Conservation (phyloP, 257 asterid genomes). For the Plectranthus barbatus region DNA sequence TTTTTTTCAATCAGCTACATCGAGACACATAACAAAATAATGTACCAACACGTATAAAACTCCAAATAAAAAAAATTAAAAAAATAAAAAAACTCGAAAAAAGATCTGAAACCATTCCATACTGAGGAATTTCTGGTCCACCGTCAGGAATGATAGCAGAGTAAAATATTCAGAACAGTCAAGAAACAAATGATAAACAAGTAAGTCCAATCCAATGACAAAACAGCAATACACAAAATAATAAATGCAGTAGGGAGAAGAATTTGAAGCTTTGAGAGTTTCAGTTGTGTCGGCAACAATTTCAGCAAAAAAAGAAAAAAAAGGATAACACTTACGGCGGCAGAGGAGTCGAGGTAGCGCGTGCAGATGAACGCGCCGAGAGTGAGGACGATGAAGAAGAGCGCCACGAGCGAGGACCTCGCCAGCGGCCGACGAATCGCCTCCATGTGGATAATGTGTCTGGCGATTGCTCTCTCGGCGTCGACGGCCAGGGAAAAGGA, state of each 20-base stretch:
- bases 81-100: too few relatives aligned
- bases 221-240: background rate
- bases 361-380: conserved; percentile 70
- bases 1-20: background rate
- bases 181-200: too few relatives aligned
- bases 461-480: background rate
- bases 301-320: background rate
- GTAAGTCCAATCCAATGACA: background rate
- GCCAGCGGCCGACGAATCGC: conserved; percentile 41
- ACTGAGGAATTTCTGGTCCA: too few relatives aligned
- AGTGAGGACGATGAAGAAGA: conserved; percentile 36
- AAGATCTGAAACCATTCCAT: too few relatives aligned
- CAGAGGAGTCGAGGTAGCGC: conserved; percentile 55
- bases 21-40: background rate
- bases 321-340: conserved; percentile 32
- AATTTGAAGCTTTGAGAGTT: conserved; percentile 17
- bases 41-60: background rate
- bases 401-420: conserved; percentile 38
- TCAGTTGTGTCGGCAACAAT: background rate
- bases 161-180: background rate
- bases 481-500: background rate
- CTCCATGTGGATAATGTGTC: conserved; percentile 25
- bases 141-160: background rate
- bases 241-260: background rate
- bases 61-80: background rate